These are phyloP conservation scores for Beauveria sp. DNA, from an alignment of 2,329 filamentous ascomycete species.

Conservation along the genomic window DNA sequence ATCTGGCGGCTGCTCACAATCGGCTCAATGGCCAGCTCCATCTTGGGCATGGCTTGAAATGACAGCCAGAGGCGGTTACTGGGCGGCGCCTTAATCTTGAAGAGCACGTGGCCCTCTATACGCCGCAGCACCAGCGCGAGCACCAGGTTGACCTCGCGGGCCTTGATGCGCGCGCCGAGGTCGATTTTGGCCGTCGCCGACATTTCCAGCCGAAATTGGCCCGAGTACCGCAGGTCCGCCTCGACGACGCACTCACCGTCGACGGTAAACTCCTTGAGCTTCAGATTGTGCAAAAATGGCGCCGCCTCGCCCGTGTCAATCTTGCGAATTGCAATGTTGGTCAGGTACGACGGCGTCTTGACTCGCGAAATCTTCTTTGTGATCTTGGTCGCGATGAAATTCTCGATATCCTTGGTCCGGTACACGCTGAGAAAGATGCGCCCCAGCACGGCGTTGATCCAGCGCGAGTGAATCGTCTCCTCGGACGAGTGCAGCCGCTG, in stretches of 20 bases:
- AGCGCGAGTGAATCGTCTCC: conserved; percentile 82
- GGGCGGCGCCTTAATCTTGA: conserved; percentile 88
- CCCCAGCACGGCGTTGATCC: conserved; percentile 88
- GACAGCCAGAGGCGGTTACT: conserved; percentile 96
- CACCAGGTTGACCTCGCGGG: conserved; percentile 80
- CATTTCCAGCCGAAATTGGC: conserved; percentile 83
- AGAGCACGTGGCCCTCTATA: conserved; percentile 74
- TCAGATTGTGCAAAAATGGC: conserved; percentile 82
- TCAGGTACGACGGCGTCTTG: conserved; percentile 85
- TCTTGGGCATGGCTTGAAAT: conserved; percentile 87
- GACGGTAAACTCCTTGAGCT: conserved; percentile 80
- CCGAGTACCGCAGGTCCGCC: conserved; percentile 79
- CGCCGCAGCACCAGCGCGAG: conserved; percentile 79
- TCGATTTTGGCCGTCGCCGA: conserved; percentile 91
- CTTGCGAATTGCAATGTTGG: conserved; percentile 70
- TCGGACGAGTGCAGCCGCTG: conserved; percentile 87
- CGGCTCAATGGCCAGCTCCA: conserved; percentile 90
- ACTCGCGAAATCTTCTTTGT: conserved; percentile 94
- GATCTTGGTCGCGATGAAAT: conserved; percentile 74
- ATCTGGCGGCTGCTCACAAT: conserved; percentile 94
- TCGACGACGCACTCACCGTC: conserved; percentile 86
- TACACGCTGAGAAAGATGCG: conserved; percentile 83
- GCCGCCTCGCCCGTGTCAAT: conserved; percentile 83
- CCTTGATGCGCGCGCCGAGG: conserved; percentile 79
- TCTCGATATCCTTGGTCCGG: conserved; percentile 73